Evolutionary conservation across 1,139 yeast genomes (phyloP), one percentile per base, ranked within the genome.

Genomic region (Saccharomyces hybrid): DNA sequence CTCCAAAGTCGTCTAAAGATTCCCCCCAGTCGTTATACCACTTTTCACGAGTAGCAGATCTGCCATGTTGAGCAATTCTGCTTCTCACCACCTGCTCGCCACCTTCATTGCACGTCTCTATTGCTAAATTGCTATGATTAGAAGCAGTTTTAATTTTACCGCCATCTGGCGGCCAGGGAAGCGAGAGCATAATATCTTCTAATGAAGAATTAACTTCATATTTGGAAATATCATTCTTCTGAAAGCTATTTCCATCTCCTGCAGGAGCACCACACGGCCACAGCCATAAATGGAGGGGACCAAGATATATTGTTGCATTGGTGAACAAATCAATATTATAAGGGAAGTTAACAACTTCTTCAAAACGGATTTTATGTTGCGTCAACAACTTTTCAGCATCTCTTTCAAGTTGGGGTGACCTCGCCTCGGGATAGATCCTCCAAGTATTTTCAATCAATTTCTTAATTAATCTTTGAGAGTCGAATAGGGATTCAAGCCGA

Each of bases 161-260:
- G 2, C 89, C 90, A 73, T 88, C 96, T 1, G 95, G 95, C 0
- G 96, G 96, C 95, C 96, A 89, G 1, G 90, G 95, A 56, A 84
- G 71, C 3, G 80, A 77, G 14, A 70, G 58, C 53, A 84, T 67
- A 60, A 84, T 81, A 65, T 86, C 93, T 52, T 78, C 81, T 31
- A 79, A 80, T 50, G 71, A 71, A 3, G 75, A 69, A 57, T 73
- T 68, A 56, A 74, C 53, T 31, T 64, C 67, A 49, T 58, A 62
- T 11, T 47, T 50, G 4, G 71, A 54, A 8, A 67, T 68, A 48
- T 82, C 88, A 60, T 81, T 82, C 59, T 78, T 81, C 9, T 71
- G 71, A 59, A 82, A 88, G 2, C 59, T 67, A 60, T 75, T 64
- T 29, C 80, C 97, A 58, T 75, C 73, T 2, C 82, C 83, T 2